These are phyloP conservation scores for Diatrype stigma DNA, from an alignment of 2,329 filamentous ascomycete genomes.

Conservation along the genomic window DNA sequence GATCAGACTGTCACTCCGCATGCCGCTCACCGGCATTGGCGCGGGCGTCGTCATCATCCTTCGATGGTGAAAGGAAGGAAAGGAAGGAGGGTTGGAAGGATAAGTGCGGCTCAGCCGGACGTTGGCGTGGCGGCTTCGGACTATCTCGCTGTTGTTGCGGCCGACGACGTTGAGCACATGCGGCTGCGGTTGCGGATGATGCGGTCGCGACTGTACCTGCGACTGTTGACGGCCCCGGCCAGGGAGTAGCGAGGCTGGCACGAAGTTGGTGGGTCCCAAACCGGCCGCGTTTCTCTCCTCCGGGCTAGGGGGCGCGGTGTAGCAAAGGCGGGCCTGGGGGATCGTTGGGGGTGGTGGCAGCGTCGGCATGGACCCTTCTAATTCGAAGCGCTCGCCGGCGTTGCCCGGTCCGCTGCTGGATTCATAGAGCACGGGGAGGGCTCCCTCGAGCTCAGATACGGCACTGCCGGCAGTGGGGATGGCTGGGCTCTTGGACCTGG, in stretches of 20 bases:
- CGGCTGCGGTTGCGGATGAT: neutral
- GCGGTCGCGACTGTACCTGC: too few relatives aligned
- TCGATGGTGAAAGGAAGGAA: neutral
- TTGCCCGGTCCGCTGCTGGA: too few relatives aligned
- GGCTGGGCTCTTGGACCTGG: neutral
- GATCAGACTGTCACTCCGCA: neutral
- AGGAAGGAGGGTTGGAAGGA: neutral
- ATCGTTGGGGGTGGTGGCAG: neutral
- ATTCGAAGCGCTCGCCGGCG: neutral
- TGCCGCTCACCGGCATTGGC: neutral
- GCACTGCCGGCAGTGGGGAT: neutral
- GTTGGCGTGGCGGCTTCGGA: neutral
- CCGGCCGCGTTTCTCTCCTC: neutral
- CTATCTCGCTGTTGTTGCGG: neutral
- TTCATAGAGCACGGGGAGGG: neutral
- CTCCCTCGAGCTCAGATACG: neutral
- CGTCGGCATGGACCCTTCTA: neutral
- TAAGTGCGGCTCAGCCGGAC: neutral
- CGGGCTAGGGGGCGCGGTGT: neutral
- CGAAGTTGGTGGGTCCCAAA: neutral
- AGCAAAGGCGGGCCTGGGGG: neutral
- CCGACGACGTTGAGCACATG: neutral
- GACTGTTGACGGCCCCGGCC: too few relatives aligned
- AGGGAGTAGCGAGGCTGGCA: neutral
- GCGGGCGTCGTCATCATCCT: neutral